Conservation (phyloP, 805 yeast genomes). For the Starmerella gropengiesseri region DNA sequence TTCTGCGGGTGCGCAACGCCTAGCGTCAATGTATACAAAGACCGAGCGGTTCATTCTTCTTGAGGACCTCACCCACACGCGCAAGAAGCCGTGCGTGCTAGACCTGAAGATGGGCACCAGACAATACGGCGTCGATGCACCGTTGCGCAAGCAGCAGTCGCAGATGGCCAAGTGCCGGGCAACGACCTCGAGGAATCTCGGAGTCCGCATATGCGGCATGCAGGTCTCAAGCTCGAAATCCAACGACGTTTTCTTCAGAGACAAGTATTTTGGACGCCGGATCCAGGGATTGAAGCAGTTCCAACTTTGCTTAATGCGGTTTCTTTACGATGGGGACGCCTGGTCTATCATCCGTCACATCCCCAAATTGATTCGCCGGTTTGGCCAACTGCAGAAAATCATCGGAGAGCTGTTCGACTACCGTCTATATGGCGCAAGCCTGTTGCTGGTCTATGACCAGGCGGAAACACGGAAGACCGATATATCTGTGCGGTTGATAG, state of each 20-base stretch:
- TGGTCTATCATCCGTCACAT: conserved; percentile 55
- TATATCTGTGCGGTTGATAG: conserved; percentile 52
- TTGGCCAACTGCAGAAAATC: conserved; percentile 47
- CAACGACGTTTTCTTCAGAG: conserved; percentile 51
- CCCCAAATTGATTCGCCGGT: conserved; percentile 50
- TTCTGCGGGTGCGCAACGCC: too few relatives aligned
- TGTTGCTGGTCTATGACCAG: conserved; percentile 84
- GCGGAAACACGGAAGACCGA: conserved; percentile 24
- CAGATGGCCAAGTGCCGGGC: conserved; percentile 70
- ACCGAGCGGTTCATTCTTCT: conserved; percentile 74
- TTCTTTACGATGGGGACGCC: conserved; percentile 64
- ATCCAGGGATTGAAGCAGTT: conserved; percentile 65
- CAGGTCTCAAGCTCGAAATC: conserved; percentile 57
- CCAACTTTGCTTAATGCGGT: conserved; percentile 60
- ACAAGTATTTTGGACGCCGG: conserved; percentile 85
- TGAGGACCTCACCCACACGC: conserved; percentile 80
- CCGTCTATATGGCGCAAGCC: conserved; percentile 82
- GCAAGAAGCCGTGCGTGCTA: conserved; percentile 77
- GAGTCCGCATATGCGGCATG: conserved; percentile 91
- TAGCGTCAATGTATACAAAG: conserved; percentile 35
- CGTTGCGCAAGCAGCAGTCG: conserved; percentile 54
- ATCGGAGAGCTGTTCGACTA: conserved; percentile 56
- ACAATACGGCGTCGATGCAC: conserved; percentile 94
- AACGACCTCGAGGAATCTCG: conserved; percentile 73
- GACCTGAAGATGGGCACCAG: conserved; percentile 98